These are phyloP conservation scores for Lophiostoma macrostomum DNA, from an alignment of 495 filamentous ascomycete species.

Conservation along the genomic window DNA sequence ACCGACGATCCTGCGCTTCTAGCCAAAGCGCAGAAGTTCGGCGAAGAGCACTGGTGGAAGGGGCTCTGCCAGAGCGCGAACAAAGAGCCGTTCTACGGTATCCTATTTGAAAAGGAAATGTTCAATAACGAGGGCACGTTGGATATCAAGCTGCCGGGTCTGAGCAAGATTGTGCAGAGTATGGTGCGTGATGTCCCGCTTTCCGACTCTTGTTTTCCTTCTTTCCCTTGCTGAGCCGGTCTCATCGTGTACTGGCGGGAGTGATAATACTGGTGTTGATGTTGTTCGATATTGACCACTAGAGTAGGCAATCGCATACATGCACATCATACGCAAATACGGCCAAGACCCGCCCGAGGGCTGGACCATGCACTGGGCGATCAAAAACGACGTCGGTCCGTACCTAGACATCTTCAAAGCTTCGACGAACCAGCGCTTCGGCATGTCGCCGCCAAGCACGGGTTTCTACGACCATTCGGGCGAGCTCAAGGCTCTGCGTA, in stretches of 20 bases:
- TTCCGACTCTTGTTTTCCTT: background rate
- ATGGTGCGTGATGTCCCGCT: conserved; percentile 3
- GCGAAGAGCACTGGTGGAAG: background rate
- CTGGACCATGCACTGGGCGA: background rate
- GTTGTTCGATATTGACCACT: too few species aligned
- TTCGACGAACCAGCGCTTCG: background rate
- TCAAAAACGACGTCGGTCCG: background rate
- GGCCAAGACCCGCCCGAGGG: background rate
- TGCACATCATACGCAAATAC: conserved; percentile 2
- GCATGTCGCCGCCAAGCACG: background rate
- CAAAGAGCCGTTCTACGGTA: background rate
- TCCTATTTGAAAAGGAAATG: background rate
- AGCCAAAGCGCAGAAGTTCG: background rate
- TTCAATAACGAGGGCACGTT: conserved; percentile 2
- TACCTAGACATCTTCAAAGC: background rate
- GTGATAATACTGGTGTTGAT: too few species aligned
- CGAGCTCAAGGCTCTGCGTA: background rate
- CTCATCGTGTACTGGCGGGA: background rate
- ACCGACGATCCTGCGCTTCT: background rate
- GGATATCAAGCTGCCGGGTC: background rate
- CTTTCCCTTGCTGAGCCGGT: background rate
- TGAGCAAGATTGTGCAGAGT: background rate
- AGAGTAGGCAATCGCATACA: background rate
- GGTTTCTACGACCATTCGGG: background rate
- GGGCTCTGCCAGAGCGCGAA: background rate